Evolutionary conservation across 2,329 filamentous ascomycete species (phyloP).

Genomic region (Tolypocladium nubicola): DNA sequence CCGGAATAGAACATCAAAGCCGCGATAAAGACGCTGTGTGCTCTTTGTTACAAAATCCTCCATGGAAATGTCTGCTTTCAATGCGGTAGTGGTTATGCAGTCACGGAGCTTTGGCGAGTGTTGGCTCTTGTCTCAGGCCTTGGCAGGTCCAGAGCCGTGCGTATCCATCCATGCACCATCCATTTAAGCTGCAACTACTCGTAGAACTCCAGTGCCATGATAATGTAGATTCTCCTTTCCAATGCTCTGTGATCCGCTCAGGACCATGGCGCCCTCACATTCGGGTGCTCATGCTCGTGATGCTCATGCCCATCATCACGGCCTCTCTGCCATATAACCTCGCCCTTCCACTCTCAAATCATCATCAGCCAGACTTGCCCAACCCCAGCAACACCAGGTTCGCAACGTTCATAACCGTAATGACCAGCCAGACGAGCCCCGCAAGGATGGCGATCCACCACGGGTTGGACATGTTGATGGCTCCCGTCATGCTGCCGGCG

Average conservation of each 20-base stretch:
- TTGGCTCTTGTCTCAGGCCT: no score
- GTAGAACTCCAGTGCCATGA: neutral
- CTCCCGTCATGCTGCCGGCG: neutral
- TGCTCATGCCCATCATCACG: neutral
- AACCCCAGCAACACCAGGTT: conserved; percentile 53
- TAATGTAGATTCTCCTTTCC: neutral
- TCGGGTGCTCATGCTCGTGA: neutral
- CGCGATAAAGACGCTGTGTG: neutral
- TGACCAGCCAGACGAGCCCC: conserved; percentile 59
- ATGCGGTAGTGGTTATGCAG: neutral
- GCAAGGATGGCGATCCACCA: conserved; percentile 50
- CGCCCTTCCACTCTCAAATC: neutral
- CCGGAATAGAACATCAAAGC: no score
- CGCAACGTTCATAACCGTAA: conserved; percentile 71
- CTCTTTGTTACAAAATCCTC: neutral
- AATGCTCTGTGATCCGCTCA: neutral
- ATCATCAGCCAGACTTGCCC: neutral
- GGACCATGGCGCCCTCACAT: neutral
- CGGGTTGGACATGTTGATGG: conserved; percentile 59
- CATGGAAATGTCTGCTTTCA: neutral
- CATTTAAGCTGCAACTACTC: no score
- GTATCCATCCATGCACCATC: no score
- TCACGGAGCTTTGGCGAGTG: neutral
- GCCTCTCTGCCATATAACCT: neutral
- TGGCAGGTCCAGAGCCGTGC: no score